These are phyloP conservation scores for Gloeopeniophorella convolvens DNA, from an alignment of 768 basidiomycete species.

Conservation along the genomic window DNA sequence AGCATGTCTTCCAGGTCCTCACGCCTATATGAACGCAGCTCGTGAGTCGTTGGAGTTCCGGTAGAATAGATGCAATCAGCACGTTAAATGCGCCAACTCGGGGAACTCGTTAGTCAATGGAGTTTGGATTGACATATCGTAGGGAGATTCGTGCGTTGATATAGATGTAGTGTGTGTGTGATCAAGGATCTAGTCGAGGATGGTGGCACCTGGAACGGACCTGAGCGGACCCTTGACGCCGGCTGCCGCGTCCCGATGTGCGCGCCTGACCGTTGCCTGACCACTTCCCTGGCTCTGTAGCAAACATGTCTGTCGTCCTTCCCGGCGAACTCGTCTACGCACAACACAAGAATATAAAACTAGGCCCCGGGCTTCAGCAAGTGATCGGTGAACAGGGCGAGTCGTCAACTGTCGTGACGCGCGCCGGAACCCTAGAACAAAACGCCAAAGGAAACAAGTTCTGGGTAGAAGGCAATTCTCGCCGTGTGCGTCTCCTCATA, in stretches of 20 bases:
- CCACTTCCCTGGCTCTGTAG: slow-evolving; percentile 14
- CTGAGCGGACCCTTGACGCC: too few relatives aligned
- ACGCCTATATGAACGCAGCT: slow-evolving; percentile 43
- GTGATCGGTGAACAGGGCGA: slow-evolving; percentile 29
- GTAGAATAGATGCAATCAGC: slow-evolving; percentile 7
- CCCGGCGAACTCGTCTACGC: slow-evolving; percentile 77
- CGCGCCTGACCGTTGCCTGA: background rate
- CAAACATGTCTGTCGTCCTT: slow-evolving; percentile 55
- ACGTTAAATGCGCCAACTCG: slow-evolving; percentile 69
- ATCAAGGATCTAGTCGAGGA: too few relatives aligned
- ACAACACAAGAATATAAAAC: slow-evolving; percentile 72
- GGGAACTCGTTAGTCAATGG: slow-evolving; percentile 52
- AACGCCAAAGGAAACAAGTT: slow-evolving; percentile 68
- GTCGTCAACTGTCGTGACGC: slow-evolving; percentile 48
- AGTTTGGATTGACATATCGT: slow-evolving; percentile 20
- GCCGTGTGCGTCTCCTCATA: slow-evolving; percentile 56
- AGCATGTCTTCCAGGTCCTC: slow-evolving; percentile 90
- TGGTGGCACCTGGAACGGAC: too few relatives aligned
- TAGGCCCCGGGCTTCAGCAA: slow-evolving; percentile 78
- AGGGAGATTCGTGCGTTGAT: background rate
- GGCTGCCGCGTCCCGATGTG: too few relatives aligned
- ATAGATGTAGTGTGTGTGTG: too few relatives aligned
- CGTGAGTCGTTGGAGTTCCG: background rate
- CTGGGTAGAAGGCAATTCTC: slow-evolving; percentile 86
- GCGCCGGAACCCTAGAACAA: slow-evolving; percentile 63